Evolutionary conservation across 2,329 filamentous ascomycete species (phyloP).

Genomic region (Thelonectria discophora): DNA sequence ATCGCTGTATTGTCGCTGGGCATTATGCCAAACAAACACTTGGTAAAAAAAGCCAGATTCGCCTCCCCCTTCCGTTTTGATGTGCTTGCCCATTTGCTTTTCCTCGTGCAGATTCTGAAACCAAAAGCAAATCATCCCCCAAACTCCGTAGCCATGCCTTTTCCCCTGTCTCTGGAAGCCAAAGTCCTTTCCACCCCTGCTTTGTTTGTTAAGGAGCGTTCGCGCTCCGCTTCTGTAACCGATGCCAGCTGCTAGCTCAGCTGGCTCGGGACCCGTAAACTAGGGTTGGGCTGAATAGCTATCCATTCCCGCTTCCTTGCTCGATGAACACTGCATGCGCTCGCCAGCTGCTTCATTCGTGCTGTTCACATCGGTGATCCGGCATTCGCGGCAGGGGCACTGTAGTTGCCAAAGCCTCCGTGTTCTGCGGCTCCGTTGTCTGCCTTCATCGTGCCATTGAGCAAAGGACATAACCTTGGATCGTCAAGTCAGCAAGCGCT

Average conservation of each 20-base stretch:
- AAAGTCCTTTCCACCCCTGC: neutral
- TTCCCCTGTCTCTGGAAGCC: slow-evolving; percentile 5
- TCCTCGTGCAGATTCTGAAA: neutral
- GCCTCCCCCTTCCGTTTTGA: slow-evolving; percentile 2
- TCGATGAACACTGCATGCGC: neutral
- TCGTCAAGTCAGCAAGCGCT: slow-evolving; percentile 33
- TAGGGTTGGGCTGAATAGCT: neutral
- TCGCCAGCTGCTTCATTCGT: neutral
- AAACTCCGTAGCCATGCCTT: slow-evolving; percentile 21
- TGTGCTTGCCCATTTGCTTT: slow-evolving; percentile 1
- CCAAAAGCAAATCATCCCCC: slow-evolving; percentile 5
- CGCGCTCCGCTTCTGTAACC: neutral
- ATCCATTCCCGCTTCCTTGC: neutral
- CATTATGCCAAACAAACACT: slow-evolving; percentile 22
- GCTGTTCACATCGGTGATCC: slow-evolving; percentile 45
- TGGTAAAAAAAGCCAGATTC: slow-evolving; percentile 7
- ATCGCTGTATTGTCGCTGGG: slow-evolving; percentile 6
- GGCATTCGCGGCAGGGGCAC: slow-evolving; percentile 48
- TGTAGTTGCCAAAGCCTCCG: slow-evolving; percentile 67
- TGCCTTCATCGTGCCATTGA: slow-evolving; percentile 81
- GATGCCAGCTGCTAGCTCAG: neutral
- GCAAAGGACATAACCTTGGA: slow-evolving; percentile 79
- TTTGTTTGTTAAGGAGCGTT: neutral
- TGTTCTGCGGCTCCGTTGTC: slow-evolving; percentile 65
- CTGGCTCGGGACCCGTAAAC: neutral